These are phyloP conservation scores for Candida golubevii DNA, from an alignment of 805 yeast genomes.

Conservation along the genomic window DNA sequence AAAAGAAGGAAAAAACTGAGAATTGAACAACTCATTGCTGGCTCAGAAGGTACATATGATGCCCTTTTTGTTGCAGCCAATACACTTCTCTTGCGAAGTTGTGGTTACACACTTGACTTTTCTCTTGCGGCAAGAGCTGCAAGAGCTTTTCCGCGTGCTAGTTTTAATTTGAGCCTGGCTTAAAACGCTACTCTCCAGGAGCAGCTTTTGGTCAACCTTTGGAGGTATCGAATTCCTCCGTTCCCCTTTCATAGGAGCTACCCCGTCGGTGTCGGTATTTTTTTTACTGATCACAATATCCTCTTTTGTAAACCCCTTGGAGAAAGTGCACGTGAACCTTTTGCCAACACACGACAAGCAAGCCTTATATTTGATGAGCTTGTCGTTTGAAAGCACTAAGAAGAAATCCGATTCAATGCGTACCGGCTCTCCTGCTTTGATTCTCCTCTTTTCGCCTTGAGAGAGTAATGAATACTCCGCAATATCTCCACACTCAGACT, in stretches of 20 bases:
- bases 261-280: neutral
- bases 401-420: constrained; percentile 10
- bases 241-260: neutral
- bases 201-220: constrained; percentile 5
- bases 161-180: neutral
- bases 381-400: constrained; percentile 23
- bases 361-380: constrained; percentile 46
- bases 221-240: neutral
- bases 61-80: constrained; percentile 38
- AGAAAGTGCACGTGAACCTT: constrained; percentile 47
- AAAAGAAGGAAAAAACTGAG: neutral
- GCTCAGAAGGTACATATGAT: constrained; percentile 23
- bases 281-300: constrained; percentile 44
- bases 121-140: constrained; percentile 39
- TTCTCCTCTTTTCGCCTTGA: constrained; percentile 9
- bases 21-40: neutral
- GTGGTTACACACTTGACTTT: constrained; percentile 40
- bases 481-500: neutral
- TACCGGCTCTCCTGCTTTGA: constrained; percentile 16
- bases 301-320: constrained; percentile 63
- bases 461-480: constrained; percentile 11
- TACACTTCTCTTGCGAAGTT: constrained; percentile 29
- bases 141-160: constrained; percentile 31
- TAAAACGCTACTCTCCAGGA: constrained; percentile 6
- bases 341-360: constrained; percentile 54